Base-by-base conservation (phyloP, 1,284 basidiomycete genomes). In the Cutaneotrichosporon sp. region DNA sequence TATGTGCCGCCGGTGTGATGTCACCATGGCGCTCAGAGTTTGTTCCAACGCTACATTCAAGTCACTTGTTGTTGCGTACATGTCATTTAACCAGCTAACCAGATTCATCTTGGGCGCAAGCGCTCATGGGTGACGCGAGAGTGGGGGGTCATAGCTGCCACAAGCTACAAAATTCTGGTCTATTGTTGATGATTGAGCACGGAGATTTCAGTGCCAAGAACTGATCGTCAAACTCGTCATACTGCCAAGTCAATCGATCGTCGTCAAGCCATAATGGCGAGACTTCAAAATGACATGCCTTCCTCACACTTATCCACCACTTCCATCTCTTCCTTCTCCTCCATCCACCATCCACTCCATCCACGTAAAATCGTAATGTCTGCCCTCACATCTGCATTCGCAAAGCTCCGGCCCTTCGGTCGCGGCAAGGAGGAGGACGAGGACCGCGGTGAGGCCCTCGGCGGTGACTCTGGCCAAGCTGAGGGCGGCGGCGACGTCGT, bases 371-470 rank as follows among this genome's bases (percentile, higher is more conserved):
- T 49, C 47, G 9, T 21, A 51, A 51, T 51, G 49, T 51, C 49
- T 13, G 21, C 22, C 14, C 11, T 51, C 49, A 26, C 22, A 26
- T 53, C 51, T 1, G 51, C 51, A 53, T 53, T 53, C 30, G 51
- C 51, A 4, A 53, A 53, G 31, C 30, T 53, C 30, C 30, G 30
- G 14, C 51, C 51, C 30, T 53, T 53, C 30, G 51, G 51, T 4
- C 30, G 18, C 30, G 51, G 51, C 51, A 34, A 31, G 51, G 51
- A 53, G 3, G 51, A 53, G 31, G 26, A 13, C 30, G 51, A 53
- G 51, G 51, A 53, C 31, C 51, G 51, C 51, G 51, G 51, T 14
- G 31, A 53, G 14, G 51, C 31, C 1, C 51, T 53, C 14, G 51
- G 51, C 14, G 51, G 51, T 14, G 51, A 53, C 22, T 50, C 49